A percentile compares a stretch with the other conserved stretches of the same genome.
Evolutionary conservation across 2,329 filamentous ascomycete genomes (phyloP).

Genomic region (Proliferodiscus dingleyae): DNA sequence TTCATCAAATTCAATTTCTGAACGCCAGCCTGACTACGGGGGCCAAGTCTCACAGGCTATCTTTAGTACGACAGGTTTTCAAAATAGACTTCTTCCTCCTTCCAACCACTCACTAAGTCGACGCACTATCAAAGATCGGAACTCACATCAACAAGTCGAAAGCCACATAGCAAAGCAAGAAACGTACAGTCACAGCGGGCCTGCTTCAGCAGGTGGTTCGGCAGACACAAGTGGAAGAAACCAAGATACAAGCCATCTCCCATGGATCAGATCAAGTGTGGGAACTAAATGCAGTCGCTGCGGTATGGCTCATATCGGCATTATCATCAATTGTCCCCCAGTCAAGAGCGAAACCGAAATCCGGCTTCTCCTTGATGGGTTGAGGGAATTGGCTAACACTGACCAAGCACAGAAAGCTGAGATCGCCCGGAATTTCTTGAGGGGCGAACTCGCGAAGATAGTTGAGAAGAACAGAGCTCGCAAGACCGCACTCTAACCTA

Average conservation of each 20-base stretch:
- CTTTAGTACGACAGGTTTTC: background rate
- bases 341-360: constrained; percentile 1
- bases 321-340: constrained; percentile 1
- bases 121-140: background rate
- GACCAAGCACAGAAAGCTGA: background rate
- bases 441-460: background rate
- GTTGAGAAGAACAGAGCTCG: background rate
- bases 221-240: background rate
- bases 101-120: background rate
- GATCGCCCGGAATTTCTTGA: background rate
- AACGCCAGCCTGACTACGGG: background rate
- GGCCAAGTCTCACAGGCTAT: background rate
- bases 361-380: constrained; percentile 1
- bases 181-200: background rate
- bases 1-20: background rate
- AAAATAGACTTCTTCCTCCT: background rate
- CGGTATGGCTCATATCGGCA: background rate
- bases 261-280: too few species aligned
- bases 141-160: background rate
- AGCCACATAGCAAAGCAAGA: background rate
- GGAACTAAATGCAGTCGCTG: background rate
- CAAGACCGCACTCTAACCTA: background rate
- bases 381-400: background rate
- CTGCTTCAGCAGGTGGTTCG: background rate
- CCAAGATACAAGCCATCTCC: background rate